Evolutionary conservation across 331 rosid genomes (phyloP).

Genomic region (Cydonia oblonga): DNA sequence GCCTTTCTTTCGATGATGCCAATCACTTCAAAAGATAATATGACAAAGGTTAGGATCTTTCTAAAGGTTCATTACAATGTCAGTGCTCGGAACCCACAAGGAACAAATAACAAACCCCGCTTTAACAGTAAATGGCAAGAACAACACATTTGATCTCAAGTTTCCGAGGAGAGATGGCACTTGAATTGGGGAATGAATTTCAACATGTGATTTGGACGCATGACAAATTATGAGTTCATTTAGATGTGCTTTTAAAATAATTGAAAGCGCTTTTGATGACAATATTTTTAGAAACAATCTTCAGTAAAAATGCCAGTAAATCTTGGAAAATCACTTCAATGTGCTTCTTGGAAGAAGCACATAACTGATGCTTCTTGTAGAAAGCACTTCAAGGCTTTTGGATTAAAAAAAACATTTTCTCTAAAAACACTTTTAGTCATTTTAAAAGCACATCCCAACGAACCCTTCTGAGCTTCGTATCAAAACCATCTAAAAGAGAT

Average conservation of each 20-base stretch:
- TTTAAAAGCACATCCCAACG: too few relatives aligned
- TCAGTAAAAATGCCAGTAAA: too few relatives aligned
- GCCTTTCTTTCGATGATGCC: slow-evolving; percentile 83
- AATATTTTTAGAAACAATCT: too few relatives aligned
- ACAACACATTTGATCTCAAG: background rate
- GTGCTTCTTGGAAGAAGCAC: too few relatives aligned
- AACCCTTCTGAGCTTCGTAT: background rate
- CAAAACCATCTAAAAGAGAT: background rate
- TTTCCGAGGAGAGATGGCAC: background rate
- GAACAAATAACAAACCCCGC: background rate
- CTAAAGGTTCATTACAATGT: background rate
- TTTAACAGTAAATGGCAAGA: background rate
- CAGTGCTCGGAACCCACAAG: background rate
- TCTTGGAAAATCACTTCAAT: too few relatives aligned
- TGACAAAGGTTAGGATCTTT: background rate
- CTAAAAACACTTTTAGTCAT: too few relatives aligned
- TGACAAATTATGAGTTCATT: background rate
- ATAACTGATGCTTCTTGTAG: too few relatives aligned
- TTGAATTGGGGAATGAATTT: background rate
- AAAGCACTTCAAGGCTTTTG: too few relatives aligned
- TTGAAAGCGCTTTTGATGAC: too few relatives aligned
- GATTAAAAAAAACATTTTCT: too few relatives aligned
- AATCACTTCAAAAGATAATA: slow-evolving; percentile 46
- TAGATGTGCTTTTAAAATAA: too few relatives aligned
- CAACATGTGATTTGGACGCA: background rate